Evolutionary conservation across 2,329 filamentous ascomycete genomes (phyloP).

Genomic region (Xylaria sp.): DNA sequence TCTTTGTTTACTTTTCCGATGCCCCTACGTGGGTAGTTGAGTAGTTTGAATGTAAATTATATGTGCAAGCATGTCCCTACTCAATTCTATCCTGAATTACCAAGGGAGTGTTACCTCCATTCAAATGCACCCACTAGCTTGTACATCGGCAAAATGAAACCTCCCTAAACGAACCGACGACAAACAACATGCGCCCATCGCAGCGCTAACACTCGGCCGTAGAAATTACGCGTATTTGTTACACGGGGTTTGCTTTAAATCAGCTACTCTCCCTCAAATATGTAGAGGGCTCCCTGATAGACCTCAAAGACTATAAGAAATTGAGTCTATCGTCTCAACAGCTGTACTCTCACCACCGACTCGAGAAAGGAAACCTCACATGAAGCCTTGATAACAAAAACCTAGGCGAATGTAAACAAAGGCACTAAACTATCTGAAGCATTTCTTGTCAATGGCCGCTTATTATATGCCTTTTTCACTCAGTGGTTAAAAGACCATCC

Average conservation of each 20-base stretch:
- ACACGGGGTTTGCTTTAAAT: background rate
- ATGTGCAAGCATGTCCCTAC: background rate
- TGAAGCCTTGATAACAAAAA: background rate
- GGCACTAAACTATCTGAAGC: background rate
- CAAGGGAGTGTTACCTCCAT: conserved; percentile 2
- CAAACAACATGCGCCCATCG: background rate
- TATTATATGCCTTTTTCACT: background rate
- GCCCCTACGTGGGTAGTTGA: background rate
- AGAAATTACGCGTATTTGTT: background rate
- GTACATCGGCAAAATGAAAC: background rate
- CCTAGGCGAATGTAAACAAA: background rate
- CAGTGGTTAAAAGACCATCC: background rate
- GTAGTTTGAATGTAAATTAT: background rate
- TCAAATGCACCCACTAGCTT: background rate
- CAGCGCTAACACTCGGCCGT: background rate
- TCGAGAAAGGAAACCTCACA: background rate
- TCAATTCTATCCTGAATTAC: background rate
- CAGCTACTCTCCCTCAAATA: background rate
- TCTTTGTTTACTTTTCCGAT: background rate
- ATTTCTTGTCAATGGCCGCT: background rate
- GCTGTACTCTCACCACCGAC: background rate
- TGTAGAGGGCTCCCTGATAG: too few relatives aligned
- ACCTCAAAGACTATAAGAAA: background rate
- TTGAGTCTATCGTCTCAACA: too few relatives aligned
- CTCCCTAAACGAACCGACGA: background rate